phyloP scores from a whole-genome alignment of 164 flowering plant genomes.

The Malania oleifera region DNA sequence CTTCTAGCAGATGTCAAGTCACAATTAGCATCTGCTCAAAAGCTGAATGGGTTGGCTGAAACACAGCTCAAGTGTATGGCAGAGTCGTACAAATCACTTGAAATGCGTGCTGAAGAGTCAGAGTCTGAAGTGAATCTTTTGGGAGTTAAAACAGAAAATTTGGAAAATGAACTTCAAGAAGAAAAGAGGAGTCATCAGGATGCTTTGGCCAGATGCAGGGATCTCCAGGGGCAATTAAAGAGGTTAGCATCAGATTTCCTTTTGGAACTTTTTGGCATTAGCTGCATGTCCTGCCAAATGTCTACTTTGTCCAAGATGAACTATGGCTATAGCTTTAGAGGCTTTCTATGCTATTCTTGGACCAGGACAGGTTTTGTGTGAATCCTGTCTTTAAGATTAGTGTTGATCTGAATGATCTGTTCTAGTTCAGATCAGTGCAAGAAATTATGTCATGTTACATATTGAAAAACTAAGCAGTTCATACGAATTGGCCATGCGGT shows the following conservation, averaged over 20 bases:
- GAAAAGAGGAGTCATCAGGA: constrained; percentile 57
- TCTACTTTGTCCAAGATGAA: no score
- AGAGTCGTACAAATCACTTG: constrained; percentile 89
- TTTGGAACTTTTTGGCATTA: not conserved
- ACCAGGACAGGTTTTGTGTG: no score
- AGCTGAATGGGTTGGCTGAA: constrained; percentile 77
- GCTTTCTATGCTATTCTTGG: not conserved
- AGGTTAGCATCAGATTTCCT: constrained; percentile 43
- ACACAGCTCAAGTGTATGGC: constrained; percentile 99
- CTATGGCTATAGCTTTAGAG: no score
- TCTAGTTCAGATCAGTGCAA: no score
- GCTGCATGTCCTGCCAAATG: not conserved
- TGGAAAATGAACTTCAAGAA: constrained; percentile 70
- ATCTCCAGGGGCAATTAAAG: constrained; percentile 65
- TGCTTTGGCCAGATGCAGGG: constrained; percentile 55
- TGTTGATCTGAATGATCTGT: no score
- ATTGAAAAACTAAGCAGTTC: not conserved
- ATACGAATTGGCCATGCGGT: not conserved
- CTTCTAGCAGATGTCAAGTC: constrained; percentile 61
- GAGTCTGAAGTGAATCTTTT: constrained; percentile 61
- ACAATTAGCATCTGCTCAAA: constrained; percentile 67
- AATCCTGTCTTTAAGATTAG: no score
- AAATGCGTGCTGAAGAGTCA: constrained; percentile 60
- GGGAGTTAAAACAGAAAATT: constrained; percentile 39
- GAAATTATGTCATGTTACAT: not conserved